Conservation (phyloP, 2,329 filamentous ascomycete species). For the Aspergillus tanneri region DNA sequence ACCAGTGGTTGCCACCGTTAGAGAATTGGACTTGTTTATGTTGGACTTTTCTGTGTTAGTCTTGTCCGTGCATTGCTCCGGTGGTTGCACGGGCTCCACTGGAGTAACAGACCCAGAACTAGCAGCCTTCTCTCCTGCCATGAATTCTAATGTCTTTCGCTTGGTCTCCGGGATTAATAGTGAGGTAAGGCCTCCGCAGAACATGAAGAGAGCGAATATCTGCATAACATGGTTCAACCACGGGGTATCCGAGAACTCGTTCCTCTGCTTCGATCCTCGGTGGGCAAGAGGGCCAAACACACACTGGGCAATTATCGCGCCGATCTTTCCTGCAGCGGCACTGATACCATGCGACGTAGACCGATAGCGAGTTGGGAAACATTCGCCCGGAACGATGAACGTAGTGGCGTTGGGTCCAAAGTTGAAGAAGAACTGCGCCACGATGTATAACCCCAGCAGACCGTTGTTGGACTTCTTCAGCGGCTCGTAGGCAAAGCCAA, state of each 20-base stretch:
- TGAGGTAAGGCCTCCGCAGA: conserved; percentile 66
- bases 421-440: conserved; percentile 61
- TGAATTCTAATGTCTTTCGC: conserved; percentile 68
- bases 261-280: conserved; percentile 47
- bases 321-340: conserved; percentile 66
- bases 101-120: background rate
- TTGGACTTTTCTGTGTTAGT: too few relatives aligned
- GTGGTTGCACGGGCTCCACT: background rate
- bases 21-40: too few relatives aligned
- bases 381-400: conserved; percentile 64
- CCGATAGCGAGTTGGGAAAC: conserved; percentile 64
- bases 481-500: conserved; percentile 58
- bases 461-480: conserved; percentile 40
- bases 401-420: conserved; percentile 60
- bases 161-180: conserved; percentile 77
- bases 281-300: conserved; percentile 64
- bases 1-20: too few relatives aligned
- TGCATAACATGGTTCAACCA: conserved; percentile 74
- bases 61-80: background rate
- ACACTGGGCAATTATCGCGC: conserved; percentile 65
- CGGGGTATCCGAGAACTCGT: conserved; percentile 55
- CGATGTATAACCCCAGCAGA: conserved; percentile 61
- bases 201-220: conserved; percentile 79
- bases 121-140: conserved; percentile 59
- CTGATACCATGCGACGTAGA: conserved; percentile 66